Evolutionary conservation across 352 stramenopile species (phyloP), one percentile per base, ranked within the genome.

Genomic region (Globisporangium paddicum): DNA sequence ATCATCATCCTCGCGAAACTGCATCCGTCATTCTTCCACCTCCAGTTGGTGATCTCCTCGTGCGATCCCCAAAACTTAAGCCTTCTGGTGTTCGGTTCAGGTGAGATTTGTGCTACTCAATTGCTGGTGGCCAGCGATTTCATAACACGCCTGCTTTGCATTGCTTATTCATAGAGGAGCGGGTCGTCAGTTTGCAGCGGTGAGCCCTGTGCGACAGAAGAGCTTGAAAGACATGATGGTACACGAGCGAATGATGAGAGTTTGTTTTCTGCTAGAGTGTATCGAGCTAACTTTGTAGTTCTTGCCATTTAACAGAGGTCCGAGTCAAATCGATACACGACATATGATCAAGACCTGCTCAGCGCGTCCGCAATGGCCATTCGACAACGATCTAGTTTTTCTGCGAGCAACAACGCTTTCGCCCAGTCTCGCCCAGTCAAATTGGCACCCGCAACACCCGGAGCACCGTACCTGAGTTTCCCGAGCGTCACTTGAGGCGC

Each of bases 331-430:
- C 64, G 26, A 61, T 69, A 38, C 46, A 60, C 71, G 10, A 67
- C 70, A 5, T 87, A 88, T 51, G 72, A 87, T 32, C 66, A 73
- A 7, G 73, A 82, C 32, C 57, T 90, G 11, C 72, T 90, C 38
- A 82, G 76, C 28, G 66, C 80, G 7, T 87, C 77, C 11, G 63
- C 75, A 0, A 87, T 88, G 46, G 42, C 82, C 11, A 71, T 90
- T 18, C 69, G 69, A 2, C 73, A 84, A 40, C 75, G 79, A 0
- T 47, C 58, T 10, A 72, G 40, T 28, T 65, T 53, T 11, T 60
- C 69, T 41, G 51, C 48, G 10, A 46, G 21, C 28, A 61, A 42
- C 35, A 61, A 53, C 37, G 23, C 53, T 5, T 30, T 46, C 10
- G 37, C 19, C 19, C n/a, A 53, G 47, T 53, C 52, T 19, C 60